phyloP scores from a whole-genome alignment of 495 filamentous ascomycete species.

The Hypomontagnella submonticulosa region DNA sequence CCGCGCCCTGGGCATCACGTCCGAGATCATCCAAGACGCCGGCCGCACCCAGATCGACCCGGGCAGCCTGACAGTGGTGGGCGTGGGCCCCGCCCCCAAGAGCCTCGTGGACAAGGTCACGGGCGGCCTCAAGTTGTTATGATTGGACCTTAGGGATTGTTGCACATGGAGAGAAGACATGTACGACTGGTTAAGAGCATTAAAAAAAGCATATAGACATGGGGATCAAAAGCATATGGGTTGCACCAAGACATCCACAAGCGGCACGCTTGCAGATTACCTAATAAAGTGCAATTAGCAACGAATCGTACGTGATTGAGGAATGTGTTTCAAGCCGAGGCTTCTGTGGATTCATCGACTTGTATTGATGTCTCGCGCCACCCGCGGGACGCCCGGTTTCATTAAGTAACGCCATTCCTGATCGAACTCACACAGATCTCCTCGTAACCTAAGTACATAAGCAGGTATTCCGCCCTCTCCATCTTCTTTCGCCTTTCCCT shows the following conservation, averaged over 20 bases:
- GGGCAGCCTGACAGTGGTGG: slow-evolving; percentile 90
- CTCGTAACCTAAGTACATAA: too few relatives aligned
- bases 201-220: slow-evolving; percentile 23
- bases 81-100: slow-evolving; percentile 88
- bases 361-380: not conserved
- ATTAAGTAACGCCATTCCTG: too few relatives aligned
- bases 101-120: slow-evolving; percentile 87
- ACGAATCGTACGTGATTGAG: not conserved
- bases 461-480: too few relatives aligned
- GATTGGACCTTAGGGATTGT: slow-evolving; percentile 22
- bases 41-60: slow-evolving; percentile 96
- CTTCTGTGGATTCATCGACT: not conserved
- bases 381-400: not conserved
- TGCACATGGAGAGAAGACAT: not conserved
- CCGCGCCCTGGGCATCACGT: slow-evolving; percentile 83
- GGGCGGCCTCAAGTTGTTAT: slow-evolving; percentile 88
- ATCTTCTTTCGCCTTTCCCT: not conserved
- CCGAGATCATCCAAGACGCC: slow-evolving; percentile 92
- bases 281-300: slow-evolving; percentile 3
- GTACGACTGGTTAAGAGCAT: not conserved
- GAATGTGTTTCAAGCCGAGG: too few relatives aligned
- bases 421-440: too few relatives aligned
- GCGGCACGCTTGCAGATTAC: slow-evolving; percentile 12
- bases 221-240: slow-evolving; percentile 2
- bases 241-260: slow-evolving; percentile 10